Evolutionary conservation across 2,329 filamentous ascomycete genomes (phyloP).

Genomic region (Penicillium sp.): DNA sequence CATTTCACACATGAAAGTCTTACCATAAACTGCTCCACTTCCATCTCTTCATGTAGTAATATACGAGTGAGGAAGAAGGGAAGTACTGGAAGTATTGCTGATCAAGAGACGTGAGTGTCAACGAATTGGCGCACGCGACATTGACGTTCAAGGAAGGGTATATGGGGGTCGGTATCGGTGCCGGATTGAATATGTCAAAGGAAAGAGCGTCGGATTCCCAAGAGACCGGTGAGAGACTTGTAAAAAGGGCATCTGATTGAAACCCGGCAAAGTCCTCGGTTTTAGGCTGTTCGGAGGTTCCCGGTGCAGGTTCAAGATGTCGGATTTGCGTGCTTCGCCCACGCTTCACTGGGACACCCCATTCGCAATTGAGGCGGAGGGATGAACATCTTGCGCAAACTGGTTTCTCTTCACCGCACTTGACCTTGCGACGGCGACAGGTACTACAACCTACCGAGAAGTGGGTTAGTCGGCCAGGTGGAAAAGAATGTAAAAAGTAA

Average conservation of each 20-base stretch:
- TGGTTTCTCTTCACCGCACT: slow-evolving; percentile 38
- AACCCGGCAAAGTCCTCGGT: slow-evolving; percentile 10
- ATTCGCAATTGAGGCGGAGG: slow-evolving; percentile 36
- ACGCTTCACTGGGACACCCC: slow-evolving; percentile 35
- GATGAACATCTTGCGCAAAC: slow-evolving; percentile 35
- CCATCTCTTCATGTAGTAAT: slow-evolving; percentile 41
- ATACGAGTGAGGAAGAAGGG: slow-evolving; percentile 35
- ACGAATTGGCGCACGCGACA: slow-evolving; percentile 35
- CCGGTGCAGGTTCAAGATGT: slow-evolving; percentile 28
- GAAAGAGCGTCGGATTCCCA: slow-evolving; percentile 17
- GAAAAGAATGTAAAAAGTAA: background rate
- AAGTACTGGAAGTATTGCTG: slow-evolving; percentile 38
- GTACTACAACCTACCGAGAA: slow-evolving; percentile 38
- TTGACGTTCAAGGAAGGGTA: slow-evolving; percentile 26
- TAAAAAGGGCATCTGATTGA: slow-evolving; percentile 12
- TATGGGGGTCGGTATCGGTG: slow-evolving; percentile 25
- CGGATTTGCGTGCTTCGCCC: slow-evolving; percentile 26
- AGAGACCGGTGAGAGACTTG: slow-evolving; percentile 20
- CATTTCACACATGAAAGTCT: background rate
- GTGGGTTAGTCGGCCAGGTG: background rate
- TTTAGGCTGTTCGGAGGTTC: slow-evolving; percentile 13
- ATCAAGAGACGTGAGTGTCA: slow-evolving; percentile 37
- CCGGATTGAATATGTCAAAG: slow-evolving; percentile 17
- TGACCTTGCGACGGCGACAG: slow-evolving; percentile 40
- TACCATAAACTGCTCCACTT: slow-evolving; percentile 39